Base-by-base conservation (phyloP, 192 early-diverging fungal genomes). In the Backusella tarrabulga region DNA sequence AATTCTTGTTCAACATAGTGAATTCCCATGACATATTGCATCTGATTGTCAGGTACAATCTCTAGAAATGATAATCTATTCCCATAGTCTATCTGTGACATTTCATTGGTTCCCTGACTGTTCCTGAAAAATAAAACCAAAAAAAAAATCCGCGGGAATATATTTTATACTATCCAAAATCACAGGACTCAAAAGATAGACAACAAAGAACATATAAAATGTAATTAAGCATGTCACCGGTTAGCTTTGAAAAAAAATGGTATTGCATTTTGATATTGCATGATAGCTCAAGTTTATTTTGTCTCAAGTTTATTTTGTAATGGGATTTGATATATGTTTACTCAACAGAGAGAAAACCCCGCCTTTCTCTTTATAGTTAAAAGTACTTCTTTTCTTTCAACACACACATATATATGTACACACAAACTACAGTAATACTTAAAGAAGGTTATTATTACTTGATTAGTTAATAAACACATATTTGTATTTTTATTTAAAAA, bases 131-230 rank as follows among this genome's bases (percentile, higher is more conserved):
- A 63, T 29, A 63, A 63, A 29, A 14, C 54, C 12, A 12, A 63
- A 63, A 63, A 63, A 21, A 63, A 29, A 63, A 63, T 63, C 56
- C 56, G 56, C 56, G 56, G 56, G 56, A 63, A 63, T 29, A 56
- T 12, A 11, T 56, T 56, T 21, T 23, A 21, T n/a, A 44, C 4
- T 21, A 50, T 50, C 6, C 46, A 44, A 17, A 7, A 50, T 50
- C 46, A 50, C 46, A 50, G 46, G 46, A 50, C 46, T 50, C 46
- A 50, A 50, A 6, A 19, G 46, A 50, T 50, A 50, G 46, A 50
- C 46, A 50, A 50, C 46, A 50, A 50, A 50, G 46, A 50, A 50
- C 17, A 50, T 50, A 50, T 50, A 6, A 50, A n/a, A 50, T n/a
- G 46, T n/a, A 50, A 50, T 50, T 50, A 50, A 50, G 46, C 46